Conservation (phyloP, 2,329 filamentous ascomycete species). For the Ascosphaera aggregata region DNA sequence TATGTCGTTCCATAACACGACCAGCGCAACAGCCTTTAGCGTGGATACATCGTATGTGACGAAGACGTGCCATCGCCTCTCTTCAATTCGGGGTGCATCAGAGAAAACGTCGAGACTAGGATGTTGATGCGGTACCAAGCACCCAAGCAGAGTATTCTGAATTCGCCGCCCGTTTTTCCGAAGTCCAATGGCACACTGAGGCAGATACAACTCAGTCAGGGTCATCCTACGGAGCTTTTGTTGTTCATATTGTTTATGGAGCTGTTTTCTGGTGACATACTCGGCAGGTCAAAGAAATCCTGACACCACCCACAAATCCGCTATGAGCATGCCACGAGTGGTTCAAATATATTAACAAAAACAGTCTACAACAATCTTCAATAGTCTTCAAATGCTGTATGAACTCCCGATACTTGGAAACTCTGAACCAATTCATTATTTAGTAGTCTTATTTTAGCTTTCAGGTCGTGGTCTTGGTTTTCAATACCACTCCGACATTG, state of each 20-base stretch:
- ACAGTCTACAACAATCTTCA: constrained; percentile 23
- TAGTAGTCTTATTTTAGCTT: neutral
- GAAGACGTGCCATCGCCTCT: constrained; percentile 35
- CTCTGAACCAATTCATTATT: neutral
- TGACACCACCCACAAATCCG: too few species aligned
- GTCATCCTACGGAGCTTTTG: too few species aligned
- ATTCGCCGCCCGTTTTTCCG: constrained; percentile 31
- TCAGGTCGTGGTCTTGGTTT: constrained; percentile 9
- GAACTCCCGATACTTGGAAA: neutral
- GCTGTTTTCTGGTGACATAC: too few species aligned
- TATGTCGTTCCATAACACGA: constrained; percentile 32
- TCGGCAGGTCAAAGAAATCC: too few species aligned
- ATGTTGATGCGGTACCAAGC: constrained; percentile 35
- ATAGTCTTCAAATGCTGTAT: constrained; percentile 18
- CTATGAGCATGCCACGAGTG: too few species aligned
- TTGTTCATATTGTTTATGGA: too few species aligned
- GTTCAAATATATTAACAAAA: too few species aligned
- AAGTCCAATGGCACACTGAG: constrained; percentile 39
- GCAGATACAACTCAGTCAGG: constrained; percentile 4
- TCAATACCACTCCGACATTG: constrained; percentile 22
- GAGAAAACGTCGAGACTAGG: constrained; percentile 35
- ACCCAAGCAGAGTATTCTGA: constrained; percentile 31
- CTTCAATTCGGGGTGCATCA: constrained; percentile 32
- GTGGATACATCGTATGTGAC: constrained; percentile 32
- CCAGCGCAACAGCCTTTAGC: constrained; percentile 27